Percentiles rank a stretch among this genome's conserved stretches.
Conservation (phyloP, 768 basidiomycete genomes). For the Lactarius quietus region DNA sequence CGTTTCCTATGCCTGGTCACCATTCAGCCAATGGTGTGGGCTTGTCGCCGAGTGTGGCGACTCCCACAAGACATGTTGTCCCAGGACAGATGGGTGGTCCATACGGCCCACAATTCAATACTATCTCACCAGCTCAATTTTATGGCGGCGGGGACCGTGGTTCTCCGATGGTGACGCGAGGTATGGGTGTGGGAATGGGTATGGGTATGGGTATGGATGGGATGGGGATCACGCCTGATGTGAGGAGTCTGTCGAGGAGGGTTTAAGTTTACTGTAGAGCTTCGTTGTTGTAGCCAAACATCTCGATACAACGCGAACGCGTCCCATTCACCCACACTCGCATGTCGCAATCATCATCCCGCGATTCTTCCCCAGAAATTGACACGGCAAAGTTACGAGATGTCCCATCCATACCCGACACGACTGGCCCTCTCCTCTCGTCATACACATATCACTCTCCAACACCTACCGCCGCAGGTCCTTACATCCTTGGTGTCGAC, state of each 20-base stretch:
- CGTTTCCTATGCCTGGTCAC: constrained; percentile 18
- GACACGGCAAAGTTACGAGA: constrained; percentile 1
- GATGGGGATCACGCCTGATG: constrained; percentile 26
- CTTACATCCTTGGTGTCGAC: constrained; percentile 97
- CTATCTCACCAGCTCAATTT: constrained; percentile 42
- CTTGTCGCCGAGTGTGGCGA: constrained; percentile 21
- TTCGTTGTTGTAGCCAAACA: constrained; percentile 12
- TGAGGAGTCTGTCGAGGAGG: constrained; percentile 25
- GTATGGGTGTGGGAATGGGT: constrained; percentile 11
- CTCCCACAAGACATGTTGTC: constrained; percentile 31
- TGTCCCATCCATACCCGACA: constrained; percentile 57
- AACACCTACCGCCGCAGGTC: constrained; percentile 62
- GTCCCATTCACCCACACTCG: not conserved
- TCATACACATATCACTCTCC: constrained; percentile 81
- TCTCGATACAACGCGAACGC: constrained; percentile 25
- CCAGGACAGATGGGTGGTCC: constrained; percentile 29
- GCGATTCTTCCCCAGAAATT: not conserved
- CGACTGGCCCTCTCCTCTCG: constrained; percentile 52
- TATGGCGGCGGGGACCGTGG: constrained; percentile 34
- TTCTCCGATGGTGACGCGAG: constrained; percentile 25
- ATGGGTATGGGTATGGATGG: constrained; percentile 26
- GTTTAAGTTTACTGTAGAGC: not conserved
- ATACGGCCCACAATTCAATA: constrained; percentile 31
- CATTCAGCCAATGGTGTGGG: constrained; percentile 25
- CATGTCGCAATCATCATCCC: constrained; percentile 13